Conservation (phyloP, 495 filamentous ascomycete genomes). For the Aspergillus cristatus region DNA sequence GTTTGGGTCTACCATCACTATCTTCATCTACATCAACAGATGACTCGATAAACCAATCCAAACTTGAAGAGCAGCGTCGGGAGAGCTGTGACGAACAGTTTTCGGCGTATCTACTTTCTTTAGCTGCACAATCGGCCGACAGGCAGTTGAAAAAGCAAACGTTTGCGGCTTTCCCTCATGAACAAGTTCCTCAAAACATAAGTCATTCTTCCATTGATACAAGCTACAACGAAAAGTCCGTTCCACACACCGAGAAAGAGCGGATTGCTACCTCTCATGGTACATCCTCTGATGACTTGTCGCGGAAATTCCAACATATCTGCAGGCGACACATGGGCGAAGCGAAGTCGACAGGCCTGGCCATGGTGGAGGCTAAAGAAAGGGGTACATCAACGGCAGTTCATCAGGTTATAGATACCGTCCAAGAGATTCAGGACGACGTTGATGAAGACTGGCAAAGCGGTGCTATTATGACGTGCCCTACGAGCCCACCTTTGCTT, state of each 20-base stretch:
- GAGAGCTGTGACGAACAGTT: constrained; percentile 63
- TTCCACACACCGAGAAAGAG: constrained; percentile 30
- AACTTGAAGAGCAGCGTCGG: constrained; percentile 28
- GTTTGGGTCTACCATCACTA: constrained; percentile 36
- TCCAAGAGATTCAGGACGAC: constrained; percentile 10
- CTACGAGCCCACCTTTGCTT: constrained; percentile 71
- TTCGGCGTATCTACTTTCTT: constrained; percentile 62
- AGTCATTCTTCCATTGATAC: constrained; percentile 51
- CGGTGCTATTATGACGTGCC: constrained; percentile 23
- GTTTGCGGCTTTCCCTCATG: constrained; percentile 60
- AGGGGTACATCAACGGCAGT: constrained; percentile 8
- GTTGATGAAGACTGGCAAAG: constrained; percentile 30
- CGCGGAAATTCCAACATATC: constrained; percentile 44
- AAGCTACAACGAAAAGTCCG: constrained; percentile 36
- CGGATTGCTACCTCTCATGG: constrained; percentile 25
- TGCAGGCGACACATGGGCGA: constrained; percentile 41
- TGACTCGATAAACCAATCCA: constrained; percentile 26
- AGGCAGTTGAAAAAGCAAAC: constrained; percentile 62
- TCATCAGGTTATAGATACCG: constrained; percentile 15
- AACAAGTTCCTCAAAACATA: constrained; percentile 51
- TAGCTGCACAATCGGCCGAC: constrained; percentile 69
- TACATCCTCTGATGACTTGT: constrained; percentile 39
- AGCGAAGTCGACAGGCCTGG: constrained; percentile 28
- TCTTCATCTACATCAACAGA: constrained; percentile 34
- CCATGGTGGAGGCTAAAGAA: constrained; percentile 15